Evolutionary conservation across 176 grass and related monocot species (phyloP).

Genomic region (Musa troglodytarum): DNA sequence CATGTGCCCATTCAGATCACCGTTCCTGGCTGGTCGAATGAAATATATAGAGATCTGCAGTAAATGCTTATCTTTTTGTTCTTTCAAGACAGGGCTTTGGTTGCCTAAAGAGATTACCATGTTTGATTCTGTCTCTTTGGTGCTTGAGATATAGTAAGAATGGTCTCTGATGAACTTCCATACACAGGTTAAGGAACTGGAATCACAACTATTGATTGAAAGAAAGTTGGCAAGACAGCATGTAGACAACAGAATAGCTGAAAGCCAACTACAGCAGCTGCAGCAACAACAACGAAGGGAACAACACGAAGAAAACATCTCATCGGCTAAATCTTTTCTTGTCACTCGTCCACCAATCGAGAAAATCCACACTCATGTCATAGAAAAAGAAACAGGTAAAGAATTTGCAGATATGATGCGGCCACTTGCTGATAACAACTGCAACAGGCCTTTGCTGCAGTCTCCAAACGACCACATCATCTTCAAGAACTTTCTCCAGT

Average conservation of each 20-base stretch:
- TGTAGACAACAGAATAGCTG: conserved; percentile 81
- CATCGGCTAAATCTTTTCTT: neutral
- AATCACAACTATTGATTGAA: conserved; percentile 80
- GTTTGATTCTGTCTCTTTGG: neutral
- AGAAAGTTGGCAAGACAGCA: conserved; percentile 88
- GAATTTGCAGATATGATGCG: conserved; percentile 22
- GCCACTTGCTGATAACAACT: conserved; percentile 41
- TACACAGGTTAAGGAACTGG: conserved; percentile 78
- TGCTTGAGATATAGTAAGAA: neutral
- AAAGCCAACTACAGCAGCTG: conserved; percentile 54
- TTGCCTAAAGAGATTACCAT: neutral
- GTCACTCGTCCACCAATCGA: conserved; percentile 26
- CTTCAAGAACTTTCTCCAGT: conserved; percentile 43
- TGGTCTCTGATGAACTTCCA: neutral
- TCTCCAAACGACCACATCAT: conserved; percentile 17
- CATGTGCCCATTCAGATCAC: neutral
- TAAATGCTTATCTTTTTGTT: neutral
- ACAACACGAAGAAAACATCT: neutral
- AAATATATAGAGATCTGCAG: neutral
- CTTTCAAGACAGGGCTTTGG: neutral
- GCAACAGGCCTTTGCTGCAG: conserved; percentile 18
- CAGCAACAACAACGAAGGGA: conserved; percentile 27
- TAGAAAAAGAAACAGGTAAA: conserved; percentile 25
- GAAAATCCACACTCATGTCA: conserved; percentile 31
- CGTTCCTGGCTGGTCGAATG: neutral